A percentile compares a stretch with the other conserved stretches of the same genome.
Evolutionary conservation across 805 yeast species (phyloP).

Genomic region (Wickerhamomyces xylosicus): DNA sequence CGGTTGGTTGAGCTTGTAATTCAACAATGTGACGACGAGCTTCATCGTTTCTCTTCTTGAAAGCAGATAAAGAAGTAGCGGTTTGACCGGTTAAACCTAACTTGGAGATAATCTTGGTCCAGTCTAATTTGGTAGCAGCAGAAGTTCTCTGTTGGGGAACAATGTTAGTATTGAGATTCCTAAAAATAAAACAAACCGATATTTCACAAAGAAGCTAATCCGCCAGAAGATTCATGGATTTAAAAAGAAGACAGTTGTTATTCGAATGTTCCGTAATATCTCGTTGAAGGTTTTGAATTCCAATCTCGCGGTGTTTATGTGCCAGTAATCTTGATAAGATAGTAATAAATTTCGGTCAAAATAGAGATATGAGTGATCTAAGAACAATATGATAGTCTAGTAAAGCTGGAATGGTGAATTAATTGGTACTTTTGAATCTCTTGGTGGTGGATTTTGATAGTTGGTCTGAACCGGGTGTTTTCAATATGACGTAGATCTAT

Average conservation of each 20-base stretch:
- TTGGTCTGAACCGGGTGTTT: not conserved
- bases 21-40: conserved; percentile 77
- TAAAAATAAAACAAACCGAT: not conserved
- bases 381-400: no score
- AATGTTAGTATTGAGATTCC: conserved; percentile 23
- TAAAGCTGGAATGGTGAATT: no score
- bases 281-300: not conserved
- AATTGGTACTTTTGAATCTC: no score
- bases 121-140: conserved; percentile 83
- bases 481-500: not conserved
- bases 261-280: not conserved
- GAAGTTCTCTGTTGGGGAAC: conserved; percentile 22
- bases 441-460: no score
- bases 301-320: no score
- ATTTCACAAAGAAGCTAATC: no score
- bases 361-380: no score
- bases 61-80: conserved; percentile 76
- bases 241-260: not conserved
- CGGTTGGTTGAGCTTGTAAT: conserved; percentile 61
- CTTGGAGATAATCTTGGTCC: conserved; percentile 83
- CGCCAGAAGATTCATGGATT: no score
- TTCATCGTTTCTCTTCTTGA: conserved; percentile 98
- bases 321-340: no score
- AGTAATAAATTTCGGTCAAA: no score
- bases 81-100: conserved; percentile 91